Evolutionary conservation across 106 monocot genomes (phyloP), one percentile per base, ranked within the genome.

Genomic region (Alisma plantagoaquatica): DNA sequence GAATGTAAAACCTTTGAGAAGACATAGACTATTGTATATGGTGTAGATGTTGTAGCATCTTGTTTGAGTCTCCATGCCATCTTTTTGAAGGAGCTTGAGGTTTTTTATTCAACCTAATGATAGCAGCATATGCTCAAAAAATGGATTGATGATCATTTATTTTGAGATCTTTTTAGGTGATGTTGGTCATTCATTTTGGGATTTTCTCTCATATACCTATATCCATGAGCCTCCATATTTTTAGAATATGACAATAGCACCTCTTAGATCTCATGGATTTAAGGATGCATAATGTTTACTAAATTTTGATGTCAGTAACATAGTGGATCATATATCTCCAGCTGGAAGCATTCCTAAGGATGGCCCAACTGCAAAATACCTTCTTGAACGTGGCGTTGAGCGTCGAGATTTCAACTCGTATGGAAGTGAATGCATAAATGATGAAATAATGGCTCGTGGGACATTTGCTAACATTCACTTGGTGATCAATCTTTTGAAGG

Each of bases 181-280:
- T n/a, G n/a, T n/a, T n/a, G n/a, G n/a, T n/a, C n/a, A n/a, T n/a
- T n/a, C n/a, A n/a, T n/a, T n/a, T n/a, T n/a, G n/a, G n/a, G n/a
- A n/a, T n/a, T n/a, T n/a, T n/a, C n/a, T n/a, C n/a, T n/a, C n/a
- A 46, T 46, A 9, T 18, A 46, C 45, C 45, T 46, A 46, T 46
- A 46, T 46, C 17, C 45, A 46, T 18, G 45, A 46, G 17, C 45
- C 17, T 46, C 45, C 45, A 7, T 46, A 46, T 46, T 46, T 46
- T 17, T 16, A 46, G 7, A 18, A 17, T 17, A 46, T 46, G 45
- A 46, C 45, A 4, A 46, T 46, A 18, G n/a, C 7, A 16, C 45
- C 45, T 16, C 45, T 18, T 10, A 18, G 45, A 16, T 4, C 45
- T 4, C 45, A 46, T 46, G 45, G 45, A 7, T 9, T 46, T 4